phyloP scores from a whole-genome alignment of 257 asterid species.

The Nicotiana attenuata region DNA sequence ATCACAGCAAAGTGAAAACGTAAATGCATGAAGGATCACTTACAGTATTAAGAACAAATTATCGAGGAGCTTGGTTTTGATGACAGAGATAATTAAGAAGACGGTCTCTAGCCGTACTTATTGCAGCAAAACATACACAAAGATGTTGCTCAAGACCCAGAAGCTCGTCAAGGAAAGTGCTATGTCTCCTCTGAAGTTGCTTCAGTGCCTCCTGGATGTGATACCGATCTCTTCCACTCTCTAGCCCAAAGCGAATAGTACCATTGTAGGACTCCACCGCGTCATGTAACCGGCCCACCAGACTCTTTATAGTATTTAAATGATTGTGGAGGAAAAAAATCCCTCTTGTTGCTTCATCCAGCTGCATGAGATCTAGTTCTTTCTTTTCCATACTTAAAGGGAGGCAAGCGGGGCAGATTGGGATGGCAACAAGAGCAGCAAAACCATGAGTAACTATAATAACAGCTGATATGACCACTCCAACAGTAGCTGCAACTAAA shows the following conservation, averaged over 20 bases:
- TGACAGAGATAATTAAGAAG: conserved; percentile 44
- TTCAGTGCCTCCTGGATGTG: conserved; percentile 56
- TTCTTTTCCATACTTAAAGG: conserved; percentile 34
- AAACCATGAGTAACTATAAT: conserved; percentile 56
- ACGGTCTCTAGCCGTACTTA: conserved; percentile 59
- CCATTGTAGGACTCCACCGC: conserved; percentile 51
- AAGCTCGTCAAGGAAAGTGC: conserved; percentile 48
- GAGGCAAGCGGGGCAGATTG: conserved; percentile 23
- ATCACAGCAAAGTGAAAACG: neutral
- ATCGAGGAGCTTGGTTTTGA: conserved; percentile 13
- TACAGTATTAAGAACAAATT: conserved; percentile 15
- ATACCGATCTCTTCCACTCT: conserved; percentile 52
- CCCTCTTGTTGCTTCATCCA: conserved; percentile 67
- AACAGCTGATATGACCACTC: conserved; percentile 53
- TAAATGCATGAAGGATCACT: neutral
- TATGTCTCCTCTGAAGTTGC: conserved; percentile 53
- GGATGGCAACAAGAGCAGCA: conserved; percentile 27
- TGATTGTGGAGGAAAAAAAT: conserved; percentile 54
- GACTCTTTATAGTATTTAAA: conserved; percentile 59
- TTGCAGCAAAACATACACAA: conserved; percentile 66
- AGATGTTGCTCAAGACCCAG: conserved; percentile 75
- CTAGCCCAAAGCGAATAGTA: conserved; percentile 45
- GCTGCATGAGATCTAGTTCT: conserved; percentile 50
- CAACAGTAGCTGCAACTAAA: conserved; percentile 45
- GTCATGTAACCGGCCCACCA: conserved; percentile 46